phyloP scores from a whole-genome alignment of 2,329 filamentous ascomycete species.

The Alternaria solani region DNA sequence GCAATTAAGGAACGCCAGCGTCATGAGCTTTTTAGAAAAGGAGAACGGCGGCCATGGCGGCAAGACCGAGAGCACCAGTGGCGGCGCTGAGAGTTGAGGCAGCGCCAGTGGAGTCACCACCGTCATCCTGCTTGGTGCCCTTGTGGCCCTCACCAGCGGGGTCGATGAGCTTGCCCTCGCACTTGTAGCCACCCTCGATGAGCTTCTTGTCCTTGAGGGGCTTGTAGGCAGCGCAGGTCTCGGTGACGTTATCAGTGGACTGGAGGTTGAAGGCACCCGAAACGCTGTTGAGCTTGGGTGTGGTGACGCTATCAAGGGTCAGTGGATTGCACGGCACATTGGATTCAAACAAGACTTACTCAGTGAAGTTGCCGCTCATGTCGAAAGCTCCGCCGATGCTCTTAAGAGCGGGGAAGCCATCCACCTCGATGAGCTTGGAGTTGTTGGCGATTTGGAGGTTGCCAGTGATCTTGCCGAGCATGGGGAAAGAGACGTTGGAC shows the following conservation, averaged over 20 bases:
- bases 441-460: constrained; percentile 92
- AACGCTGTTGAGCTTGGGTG: constrained; percentile 64
- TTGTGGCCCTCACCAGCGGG: constrained; percentile 48
- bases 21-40: constrained; percentile 54
- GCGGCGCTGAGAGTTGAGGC: constrained; percentile 54
- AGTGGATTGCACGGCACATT: constrained; percentile 24
- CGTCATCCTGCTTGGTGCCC: constrained; percentile 40
- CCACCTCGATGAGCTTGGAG: constrained; percentile 71
- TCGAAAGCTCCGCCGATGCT: constrained; percentile 80
- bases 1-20: constrained; percentile 50
- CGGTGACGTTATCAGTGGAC: constrained; percentile 53
- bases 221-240: constrained; percentile 54
- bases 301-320: constrained; percentile 66
- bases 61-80: constrained; percentile 53
- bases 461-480: constrained; percentile 73
- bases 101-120: constrained; percentile 41
- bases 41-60: constrained; percentile 58
- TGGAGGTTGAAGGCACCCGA: constrained; percentile 61
- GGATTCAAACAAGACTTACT: constrained; percentile 64
- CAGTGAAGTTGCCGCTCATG: constrained; percentile 82
- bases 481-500: constrained; percentile 78
- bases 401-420: constrained; percentile 72
- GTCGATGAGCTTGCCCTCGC: constrained; percentile 50
- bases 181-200: constrained; percentile 53
- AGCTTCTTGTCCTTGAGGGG: constrained; percentile 55